Evolutionary conservation across 345 rosid species (phyloP), one percentile per base, ranked within the genome.

Genomic region (Citrus australasica): DNA sequence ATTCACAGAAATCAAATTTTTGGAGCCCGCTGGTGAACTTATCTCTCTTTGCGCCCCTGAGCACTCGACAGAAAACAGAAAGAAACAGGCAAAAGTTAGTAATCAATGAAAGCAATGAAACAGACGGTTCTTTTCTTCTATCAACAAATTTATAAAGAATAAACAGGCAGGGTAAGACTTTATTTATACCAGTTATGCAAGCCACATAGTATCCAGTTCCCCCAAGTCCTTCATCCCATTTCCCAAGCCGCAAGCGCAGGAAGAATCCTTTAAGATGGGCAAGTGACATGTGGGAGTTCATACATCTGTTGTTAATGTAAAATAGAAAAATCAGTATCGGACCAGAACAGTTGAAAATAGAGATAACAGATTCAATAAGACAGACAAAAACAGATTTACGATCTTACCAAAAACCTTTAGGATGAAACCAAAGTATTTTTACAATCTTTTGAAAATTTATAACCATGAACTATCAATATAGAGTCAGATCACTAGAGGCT

Each of bases 151-250:
- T 63, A 42, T 28, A 75, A 28, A 30, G 30, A 74, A 21, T 7
- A 63, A 21, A 33, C 6, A 65, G 1, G 22, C 35, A 63, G 62
- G 53, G 10, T 5, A 32, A 8, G 16, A 2, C 19, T 40, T 4
- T 61, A 28, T 37, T 65, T 65, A 48, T 89, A 92, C 98, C 98
- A 73, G 84, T 85, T 74, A 96, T 88, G 84, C 90, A 80, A 30
- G 94, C 99, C 25, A 91, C 97, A 60, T 84, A 66, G 79, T 93
- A 96, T 51, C 94, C 92, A 3, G 97, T 89, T 84, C 91, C 92
- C 24, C 93, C 91, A 22, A 86, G 77, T 69, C 90, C 97, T 73
- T 87, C 90, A 73, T 88, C 87, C 97, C 97, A 86, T 82, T 91
- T 92, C 66, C 95, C 93, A 5, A 96, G 86, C 72, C 97, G 88